phyloP scores from a whole-genome alignment of 2,329 filamentous ascomycete species.

The Emydomyces testavorans region DNA sequence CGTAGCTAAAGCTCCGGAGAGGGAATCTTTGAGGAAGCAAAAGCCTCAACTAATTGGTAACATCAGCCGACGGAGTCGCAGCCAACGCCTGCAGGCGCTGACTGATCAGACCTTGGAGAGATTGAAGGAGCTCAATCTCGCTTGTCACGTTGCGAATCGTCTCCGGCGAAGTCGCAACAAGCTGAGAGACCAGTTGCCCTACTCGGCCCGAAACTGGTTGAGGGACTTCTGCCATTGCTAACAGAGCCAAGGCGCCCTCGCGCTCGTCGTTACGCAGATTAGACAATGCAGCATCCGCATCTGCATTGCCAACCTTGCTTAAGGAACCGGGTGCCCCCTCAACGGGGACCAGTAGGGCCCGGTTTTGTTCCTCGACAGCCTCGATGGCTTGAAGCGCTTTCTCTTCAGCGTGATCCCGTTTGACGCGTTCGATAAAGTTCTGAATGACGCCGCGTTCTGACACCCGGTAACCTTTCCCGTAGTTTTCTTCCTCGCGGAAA shows the following conservation, averaged over 20 bases:
- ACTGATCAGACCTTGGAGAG: constrained; percentile 25
- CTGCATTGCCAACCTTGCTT: constrained; percentile 13
- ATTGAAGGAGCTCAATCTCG: constrained; percentile 25
- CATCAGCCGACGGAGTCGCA: constrained; percentile 11
- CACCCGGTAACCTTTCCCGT: constrained; percentile 53
- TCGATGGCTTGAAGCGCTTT: constrained; percentile 7
- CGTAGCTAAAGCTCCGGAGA: constrained; percentile 6
- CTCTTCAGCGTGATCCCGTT: constrained; percentile 24
- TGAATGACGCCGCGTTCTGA: constrained; percentile 54
- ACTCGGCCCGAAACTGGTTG: constrained; percentile 19
- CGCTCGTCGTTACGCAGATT: constrained; percentile 24
- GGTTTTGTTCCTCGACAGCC: constrained; percentile 6
- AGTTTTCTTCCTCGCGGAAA: constrained; percentile 45
- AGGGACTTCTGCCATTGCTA: constrained; percentile 21
- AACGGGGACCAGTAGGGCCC: not conserved
- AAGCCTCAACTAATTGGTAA: constrained; percentile 7
- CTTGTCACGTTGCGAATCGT: constrained; percentile 20
- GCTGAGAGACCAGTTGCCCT: constrained; percentile 24
- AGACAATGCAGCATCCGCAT: constrained; percentile 17
- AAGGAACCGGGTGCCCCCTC: not conserved
- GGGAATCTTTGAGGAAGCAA: not conserved
- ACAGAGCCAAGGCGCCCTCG: constrained; percentile 26
- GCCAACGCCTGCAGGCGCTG: constrained; percentile 23
- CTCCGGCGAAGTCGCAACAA: constrained; percentile 23
- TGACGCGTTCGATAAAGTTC: constrained; percentile 58